Percentiles rank a stretch among this genome's conserved stretches.
These are phyloP conservation scores for Blastobotrys arbuscula DNA, from an alignment of 1,139 yeast species.

Conservation along the genomic window DNA sequence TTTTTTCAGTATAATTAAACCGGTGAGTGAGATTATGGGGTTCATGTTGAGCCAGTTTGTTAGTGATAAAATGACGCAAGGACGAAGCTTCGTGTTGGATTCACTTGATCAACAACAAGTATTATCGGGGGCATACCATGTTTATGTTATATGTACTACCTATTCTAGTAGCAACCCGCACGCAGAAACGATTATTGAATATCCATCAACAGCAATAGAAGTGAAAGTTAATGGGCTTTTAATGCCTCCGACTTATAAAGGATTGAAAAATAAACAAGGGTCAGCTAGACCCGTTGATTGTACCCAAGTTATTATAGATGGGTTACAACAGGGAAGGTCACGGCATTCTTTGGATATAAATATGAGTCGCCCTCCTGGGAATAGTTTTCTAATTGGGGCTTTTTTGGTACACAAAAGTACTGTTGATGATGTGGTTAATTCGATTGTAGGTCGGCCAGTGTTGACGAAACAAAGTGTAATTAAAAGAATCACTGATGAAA, in stretches of 20 bases:
- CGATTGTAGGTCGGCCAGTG: slow-evolving; percentile 26
- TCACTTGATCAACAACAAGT: slow-evolving; percentile 14
- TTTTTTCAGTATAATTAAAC: slow-evolving; percentile 25
- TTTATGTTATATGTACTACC: slow-evolving; percentile 19
- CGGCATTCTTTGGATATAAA: slow-evolving; percentile 26
- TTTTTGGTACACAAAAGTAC: slow-evolving; percentile 26
- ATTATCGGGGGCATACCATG: slow-evolving; percentile 9
- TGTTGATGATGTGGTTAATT: slow-evolving; percentile 25
- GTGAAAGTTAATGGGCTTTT: slow-evolving; percentile 21
- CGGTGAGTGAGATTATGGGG: slow-evolving; percentile 23
- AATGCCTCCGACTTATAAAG: slow-evolving; percentile 25
- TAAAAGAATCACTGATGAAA: slow-evolving; percentile 23
- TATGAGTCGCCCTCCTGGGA: slow-evolving; percentile 19
- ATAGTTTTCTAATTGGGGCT: slow-evolving; percentile 28
- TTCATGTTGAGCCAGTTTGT: slow-evolving; percentile 21
- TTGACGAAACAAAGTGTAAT: slow-evolving; percentile 29
- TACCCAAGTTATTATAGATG: slow-evolving; percentile 21
- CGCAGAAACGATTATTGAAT: slow-evolving; percentile 16
- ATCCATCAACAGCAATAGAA: slow-evolving; percentile 24
- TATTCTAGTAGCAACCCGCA: not conserved
- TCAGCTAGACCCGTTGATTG: slow-evolving; percentile 38
- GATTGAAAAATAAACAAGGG: slow-evolving; percentile 37
- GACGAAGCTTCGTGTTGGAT: slow-evolving; percentile 18
- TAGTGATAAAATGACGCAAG: slow-evolving; percentile 16
- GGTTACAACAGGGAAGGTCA: slow-evolving; percentile 5